These are phyloP conservation scores for Seiridium unicorne DNA, from an alignment of 2,329 filamentous ascomycete species.

Conservation along the genomic window DNA sequence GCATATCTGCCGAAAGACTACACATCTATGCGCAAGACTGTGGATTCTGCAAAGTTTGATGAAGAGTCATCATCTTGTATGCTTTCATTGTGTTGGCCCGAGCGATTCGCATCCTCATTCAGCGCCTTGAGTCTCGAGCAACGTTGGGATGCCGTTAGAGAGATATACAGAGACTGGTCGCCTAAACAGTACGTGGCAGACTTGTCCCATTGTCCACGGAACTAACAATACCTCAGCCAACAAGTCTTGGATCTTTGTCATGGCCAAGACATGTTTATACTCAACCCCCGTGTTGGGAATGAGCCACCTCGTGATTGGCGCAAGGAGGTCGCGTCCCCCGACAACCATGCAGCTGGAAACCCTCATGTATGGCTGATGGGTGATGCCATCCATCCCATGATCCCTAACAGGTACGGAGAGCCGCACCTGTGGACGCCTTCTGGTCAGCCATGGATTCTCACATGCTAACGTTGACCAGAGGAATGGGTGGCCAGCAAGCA, in stretches of 20 bases:
- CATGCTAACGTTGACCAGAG: slow-evolving; percentile 1
- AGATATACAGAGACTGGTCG: background rate
- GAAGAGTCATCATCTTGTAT: background rate
- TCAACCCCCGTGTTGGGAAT: background rate
- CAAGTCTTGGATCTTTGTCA: background rate
- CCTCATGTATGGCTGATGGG: slow-evolving; percentile 15
- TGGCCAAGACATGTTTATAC: background rate
- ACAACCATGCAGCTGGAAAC: slow-evolving; percentile 1
- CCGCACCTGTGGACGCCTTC: background rate
- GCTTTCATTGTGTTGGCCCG: background rate
- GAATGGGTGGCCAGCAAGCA: slow-evolving; percentile 20
- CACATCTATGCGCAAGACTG: background rate
- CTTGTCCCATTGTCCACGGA: background rate
- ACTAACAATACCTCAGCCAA: background rate
- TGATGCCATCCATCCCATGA: slow-evolving; percentile 16
- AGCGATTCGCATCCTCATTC: background rate
- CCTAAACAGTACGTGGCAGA: background rate
- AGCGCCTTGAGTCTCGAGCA: background rate
- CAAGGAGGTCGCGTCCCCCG: background rate
- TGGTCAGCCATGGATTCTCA: too few relatives aligned
- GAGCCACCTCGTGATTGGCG: slow-evolving; percentile 9
- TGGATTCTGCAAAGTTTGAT: background rate
- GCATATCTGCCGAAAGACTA: slow-evolving; percentile 1
- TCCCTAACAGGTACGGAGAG: slow-evolving; percentile 8
- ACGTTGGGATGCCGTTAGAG: background rate